Percentiles rank a stretch among this genome's conserved stretches.
These are phyloP conservation scores for Fusarium lateritium DNA, from an alignment of 2,329 filamentous ascomycete genomes.

Conservation along the genomic window DNA sequence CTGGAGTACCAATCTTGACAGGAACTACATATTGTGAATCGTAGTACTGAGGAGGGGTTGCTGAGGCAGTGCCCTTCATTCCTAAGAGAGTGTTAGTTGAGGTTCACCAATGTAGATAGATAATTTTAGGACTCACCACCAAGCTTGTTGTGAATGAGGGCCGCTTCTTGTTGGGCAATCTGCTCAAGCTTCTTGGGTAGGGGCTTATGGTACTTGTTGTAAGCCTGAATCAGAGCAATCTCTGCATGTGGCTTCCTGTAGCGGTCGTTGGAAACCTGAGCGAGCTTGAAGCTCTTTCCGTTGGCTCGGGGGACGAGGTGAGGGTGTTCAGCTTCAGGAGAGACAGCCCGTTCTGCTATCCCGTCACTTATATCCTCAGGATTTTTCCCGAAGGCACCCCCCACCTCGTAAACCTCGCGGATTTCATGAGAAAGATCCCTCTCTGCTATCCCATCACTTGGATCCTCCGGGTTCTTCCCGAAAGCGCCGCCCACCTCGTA, in stretches of 20 bases:
- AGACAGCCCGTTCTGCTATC: neutral
- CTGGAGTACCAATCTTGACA: conserved; percentile 71
- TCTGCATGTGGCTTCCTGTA: conserved; percentile 54
- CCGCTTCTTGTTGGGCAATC: conserved; percentile 38
- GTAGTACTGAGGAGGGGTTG: conserved; percentile 52
- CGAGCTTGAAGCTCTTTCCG: conserved; percentile 49
- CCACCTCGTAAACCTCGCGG: conserved; percentile 10
- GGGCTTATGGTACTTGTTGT: conserved; percentile 56
- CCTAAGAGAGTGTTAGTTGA: conserved; percentile 5
- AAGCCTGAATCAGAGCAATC: conserved; percentile 51
- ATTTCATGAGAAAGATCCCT: neutral
- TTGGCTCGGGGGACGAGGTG: conserved; percentile 21
- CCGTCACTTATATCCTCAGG: conserved; percentile 4
- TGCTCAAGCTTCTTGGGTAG: conserved; percentile 49
- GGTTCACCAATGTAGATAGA: neutral
- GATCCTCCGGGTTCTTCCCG: neutral
- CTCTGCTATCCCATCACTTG: neutral
- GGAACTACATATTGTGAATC: conserved; percentile 74
- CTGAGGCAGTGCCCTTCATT: conserved; percentile 45
- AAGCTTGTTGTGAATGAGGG: conserved; percentile 46
- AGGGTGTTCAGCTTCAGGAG: conserved; percentile 12
- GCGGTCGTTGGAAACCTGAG: conserved; percentile 53
- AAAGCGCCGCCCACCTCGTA: conserved; percentile 18
- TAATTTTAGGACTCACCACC: conserved; percentile 23
- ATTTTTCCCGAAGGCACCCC: conserved; percentile 1